Percentiles rank a stretch among this genome's conserved stretches.
Evolutionary conservation across 2,329 filamentous ascomycete genomes (phyloP).

Genomic region (Claviceps pusilla): DNA sequence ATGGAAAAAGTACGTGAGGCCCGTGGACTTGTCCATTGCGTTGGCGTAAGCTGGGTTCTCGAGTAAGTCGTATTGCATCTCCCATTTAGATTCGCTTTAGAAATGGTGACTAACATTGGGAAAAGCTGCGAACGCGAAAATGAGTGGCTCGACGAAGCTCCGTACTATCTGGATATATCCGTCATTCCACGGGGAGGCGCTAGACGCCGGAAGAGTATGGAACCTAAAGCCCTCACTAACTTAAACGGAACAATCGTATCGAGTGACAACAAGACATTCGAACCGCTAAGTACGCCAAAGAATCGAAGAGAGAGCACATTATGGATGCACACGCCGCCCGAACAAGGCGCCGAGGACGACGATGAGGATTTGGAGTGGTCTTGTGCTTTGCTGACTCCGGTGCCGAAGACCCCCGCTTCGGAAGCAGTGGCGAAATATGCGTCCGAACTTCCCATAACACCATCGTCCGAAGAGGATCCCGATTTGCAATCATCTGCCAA

Average conservation of each 20-base stretch:
- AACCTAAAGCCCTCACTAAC: constrained; percentile 55
- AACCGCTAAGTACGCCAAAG: constrained; percentile 31
- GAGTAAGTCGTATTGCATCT: constrained; percentile 56
- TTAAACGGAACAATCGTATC: constrained; percentile 48
- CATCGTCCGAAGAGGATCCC: constrained; percentile 21
- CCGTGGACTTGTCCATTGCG: constrained; percentile 63
- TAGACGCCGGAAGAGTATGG: constrained; percentile 67
- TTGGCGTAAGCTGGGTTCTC: constrained; percentile 77
- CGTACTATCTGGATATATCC: constrained; percentile 54
- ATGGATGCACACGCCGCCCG: constrained; percentile 41
- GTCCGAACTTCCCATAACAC: constrained; percentile 33
- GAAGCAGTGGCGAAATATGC: constrained; percentile 39
- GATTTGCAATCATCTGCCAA: constrained; percentile 19
- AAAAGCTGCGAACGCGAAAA: constrained; percentile 56
- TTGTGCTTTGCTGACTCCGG: constrained; percentile 34
- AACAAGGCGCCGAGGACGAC: constrained; percentile 23
- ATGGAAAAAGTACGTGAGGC: constrained; percentile 65
- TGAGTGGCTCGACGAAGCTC: constrained; percentile 58
- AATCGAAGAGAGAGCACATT: constrained; percentile 38
- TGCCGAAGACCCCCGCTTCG: constrained; percentile 43
- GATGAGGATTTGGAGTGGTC: constrained; percentile 27
- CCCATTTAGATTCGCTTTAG: background rate
- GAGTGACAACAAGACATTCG: constrained; percentile 23
- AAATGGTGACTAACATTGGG: constrained; percentile 15
- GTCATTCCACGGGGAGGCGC: constrained; percentile 54